These are phyloP conservation scores for Pythium guiyangense DNA, from an alignment of 352 stramenopile genomes.

Conservation along the genomic window DNA sequence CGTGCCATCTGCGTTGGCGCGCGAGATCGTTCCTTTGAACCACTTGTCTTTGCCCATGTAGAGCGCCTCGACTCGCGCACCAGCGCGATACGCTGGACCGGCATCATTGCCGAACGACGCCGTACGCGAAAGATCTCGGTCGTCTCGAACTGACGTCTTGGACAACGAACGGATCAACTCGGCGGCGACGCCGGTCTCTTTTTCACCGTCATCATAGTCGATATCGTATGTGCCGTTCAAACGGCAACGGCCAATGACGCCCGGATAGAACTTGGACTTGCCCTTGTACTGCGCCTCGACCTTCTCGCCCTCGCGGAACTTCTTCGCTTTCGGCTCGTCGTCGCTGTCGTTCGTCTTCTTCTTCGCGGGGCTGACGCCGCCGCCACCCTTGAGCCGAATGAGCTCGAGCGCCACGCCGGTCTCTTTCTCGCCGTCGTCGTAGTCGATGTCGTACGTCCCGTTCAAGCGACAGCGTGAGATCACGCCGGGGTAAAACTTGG, in stretches of 20 bases:
- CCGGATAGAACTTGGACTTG: no score
- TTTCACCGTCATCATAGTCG: no score
- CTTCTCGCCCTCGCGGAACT: constrained; percentile 16
- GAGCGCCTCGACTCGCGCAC: constrained; percentile 41
- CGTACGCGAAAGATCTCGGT: background rate
- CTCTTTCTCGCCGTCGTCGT: constrained; percentile 57
- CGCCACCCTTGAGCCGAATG: constrained; percentile 40
- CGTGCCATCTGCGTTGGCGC: constrained; percentile 42
- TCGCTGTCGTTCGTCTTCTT: background rate
- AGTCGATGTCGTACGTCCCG: no score
- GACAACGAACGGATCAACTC: background rate
- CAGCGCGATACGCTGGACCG: constrained; percentile 3
- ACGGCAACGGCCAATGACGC: no score
- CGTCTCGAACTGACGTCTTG: constrained; percentile 1
- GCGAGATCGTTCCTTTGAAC: constrained; percentile 52
- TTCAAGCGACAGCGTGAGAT: no score
- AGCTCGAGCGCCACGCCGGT: constrained; percentile 15
- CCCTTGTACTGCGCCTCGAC: background rate
- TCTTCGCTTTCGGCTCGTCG: background rate
- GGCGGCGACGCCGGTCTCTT: no score
- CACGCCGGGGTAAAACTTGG: no score
- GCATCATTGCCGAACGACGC: background rate
- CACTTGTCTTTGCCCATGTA: constrained; percentile 61
- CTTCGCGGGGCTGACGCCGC: no score
- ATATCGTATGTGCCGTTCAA: no score